phyloP scores from a whole-genome alignment of 805 yeast genomes.

The Pichia sporocuriosa region DNA sequence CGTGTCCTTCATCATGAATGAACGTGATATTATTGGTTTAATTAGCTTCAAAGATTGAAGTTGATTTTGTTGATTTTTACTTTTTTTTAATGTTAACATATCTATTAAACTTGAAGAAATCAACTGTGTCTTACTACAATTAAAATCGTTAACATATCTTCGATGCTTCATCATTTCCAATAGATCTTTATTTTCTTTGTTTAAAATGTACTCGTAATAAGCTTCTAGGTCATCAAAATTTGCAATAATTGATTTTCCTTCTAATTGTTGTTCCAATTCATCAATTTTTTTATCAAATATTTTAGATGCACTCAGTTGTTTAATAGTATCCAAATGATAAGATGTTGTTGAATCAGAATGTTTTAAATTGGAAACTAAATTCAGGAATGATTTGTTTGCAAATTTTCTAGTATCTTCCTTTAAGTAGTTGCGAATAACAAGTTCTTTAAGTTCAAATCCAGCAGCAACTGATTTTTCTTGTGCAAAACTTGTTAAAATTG shows the following conservation, averaged over 20 bases:
- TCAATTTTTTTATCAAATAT: slow-evolving; percentile 39
- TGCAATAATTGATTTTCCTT: slow-evolving; percentile 27
- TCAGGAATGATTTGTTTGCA: slow-evolving; percentile 51
- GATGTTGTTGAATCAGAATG: slow-evolving; percentile 26
- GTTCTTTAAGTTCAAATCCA: slow-evolving; percentile 37
- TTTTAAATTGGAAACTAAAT: slow-evolving; percentile 40
- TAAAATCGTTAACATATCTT: slow-evolving; percentile 55
- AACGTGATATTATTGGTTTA: slow-evolving; percentile 36
- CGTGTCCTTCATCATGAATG: slow-evolving; percentile 36
- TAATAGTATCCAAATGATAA: slow-evolving; percentile 39
- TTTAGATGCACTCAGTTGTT: slow-evolving; percentile 40
- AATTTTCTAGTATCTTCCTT: not conserved
- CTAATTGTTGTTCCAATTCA: slow-evolving; percentile 32
- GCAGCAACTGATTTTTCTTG: slow-evolving; percentile 57
- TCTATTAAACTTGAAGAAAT: slow-evolving; percentile 56
- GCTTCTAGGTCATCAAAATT: slow-evolving; percentile 39
- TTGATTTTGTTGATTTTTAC: slow-evolving; percentile 27
- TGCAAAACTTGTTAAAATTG: slow-evolving; percentile 85
- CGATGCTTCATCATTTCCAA: slow-evolving; percentile 50
- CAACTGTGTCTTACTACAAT: slow-evolving; percentile 60
- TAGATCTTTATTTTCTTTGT: slow-evolving; percentile 44
- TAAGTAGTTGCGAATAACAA: slow-evolving; percentile 32
- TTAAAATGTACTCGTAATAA: slow-evolving; percentile 53
- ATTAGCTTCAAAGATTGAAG: slow-evolving; percentile 30
- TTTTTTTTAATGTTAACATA: slow-evolving; percentile 29